Evolutionary conservation across 2,329 filamentous ascomycete species (phyloP), one percentile per base, ranked within the genome.

Genomic region (Ceratocystiopsis minuta): DNA sequence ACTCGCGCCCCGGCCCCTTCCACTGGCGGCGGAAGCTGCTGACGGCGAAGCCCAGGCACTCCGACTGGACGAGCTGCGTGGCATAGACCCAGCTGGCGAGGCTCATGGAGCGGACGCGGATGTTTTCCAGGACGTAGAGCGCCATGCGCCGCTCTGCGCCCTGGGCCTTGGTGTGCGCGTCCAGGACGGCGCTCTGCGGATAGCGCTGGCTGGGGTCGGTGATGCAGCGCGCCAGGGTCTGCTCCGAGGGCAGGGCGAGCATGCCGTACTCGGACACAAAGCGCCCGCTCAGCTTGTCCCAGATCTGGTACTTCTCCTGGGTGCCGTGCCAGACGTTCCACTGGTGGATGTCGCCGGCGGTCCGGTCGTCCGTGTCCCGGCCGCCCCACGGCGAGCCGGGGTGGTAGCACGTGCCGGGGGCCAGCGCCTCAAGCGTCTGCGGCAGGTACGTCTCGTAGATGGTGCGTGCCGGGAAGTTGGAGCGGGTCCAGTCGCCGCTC

Each of bases 241-340:
- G 66, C 48, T 83, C 67, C 52, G 80, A 72, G 0, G 84, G 83
- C 53, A 84, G 84, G 1, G 76, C 76, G 54, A 85, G 74, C 78
- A 86, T 84, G 45, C 81, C 81, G 49, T 86, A 87, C 53, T 87
- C 81, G 49, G 75, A 80, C 44, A 84, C 78, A 58, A 87, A 86
- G 1, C 81, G 71, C 4, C 80, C 80, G 24, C 72, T 70, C 10
- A 86, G 66, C n/a, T 68, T 70, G 49, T 78, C 72, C 43, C 78
- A 81, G 45, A 78, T 73, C 53, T 86, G 81, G 51, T 85, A 86
- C 45, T 79, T 78, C 3, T 67, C 75, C 39, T 34, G 35, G 15
- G 24, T 20, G 16, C 80, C 80, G 52, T 86, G 80, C 81, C 81
- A 86, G 12, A 85, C 55, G 52, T 85, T 82, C 81, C 81, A 87